These are phyloP conservation scores for Chrysoporthe cubensis DNA, from an alignment of 2,329 filamentous ascomycete genomes.

Conservation along the genomic window DNA sequence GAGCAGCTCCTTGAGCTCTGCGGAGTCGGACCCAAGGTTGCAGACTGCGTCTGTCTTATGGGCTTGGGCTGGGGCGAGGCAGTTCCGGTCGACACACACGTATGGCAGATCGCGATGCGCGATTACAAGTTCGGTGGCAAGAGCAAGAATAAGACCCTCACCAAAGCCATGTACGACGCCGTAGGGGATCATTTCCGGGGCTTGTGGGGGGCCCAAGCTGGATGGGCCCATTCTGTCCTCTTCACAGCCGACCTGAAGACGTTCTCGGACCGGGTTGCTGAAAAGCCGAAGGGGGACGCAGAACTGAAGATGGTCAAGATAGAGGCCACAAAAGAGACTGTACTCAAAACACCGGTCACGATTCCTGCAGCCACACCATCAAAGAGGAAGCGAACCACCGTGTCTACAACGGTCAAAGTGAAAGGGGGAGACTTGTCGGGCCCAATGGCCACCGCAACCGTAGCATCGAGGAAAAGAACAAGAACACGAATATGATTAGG, in stretches of 20 bases:
- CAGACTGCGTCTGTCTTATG: constrained; percentile 96
- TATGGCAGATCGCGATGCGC: constrained; percentile 96
- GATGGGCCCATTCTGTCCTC: constrained; percentile 96
- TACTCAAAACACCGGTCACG: neutral
- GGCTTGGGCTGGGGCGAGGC: constrained; percentile 94
- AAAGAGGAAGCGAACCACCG: constrained; percentile 29
- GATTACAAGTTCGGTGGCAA: constrained; percentile 90
- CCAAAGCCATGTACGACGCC: constrained; percentile 84
- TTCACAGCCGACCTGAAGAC: constrained; percentile 91
- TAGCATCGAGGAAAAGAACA: constrained; percentile 11
- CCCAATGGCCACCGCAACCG: neutral
- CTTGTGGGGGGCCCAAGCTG: constrained; percentile 91
- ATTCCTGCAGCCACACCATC: constrained; percentile 6
- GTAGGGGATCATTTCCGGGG: constrained; percentile 87
- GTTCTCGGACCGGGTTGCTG: constrained; percentile 69
- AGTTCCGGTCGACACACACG: constrained; percentile 95
- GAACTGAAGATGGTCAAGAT: constrained; percentile 33
- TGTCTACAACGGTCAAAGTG: constrained; percentile 27
- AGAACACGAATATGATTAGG: neutral
- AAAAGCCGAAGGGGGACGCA: constrained; percentile 30
- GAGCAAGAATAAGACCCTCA: constrained; percentile 79
- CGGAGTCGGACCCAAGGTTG: constrained; percentile 94
- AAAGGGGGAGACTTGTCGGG: constrained; percentile 17
- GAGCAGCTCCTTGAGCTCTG: constrained; percentile 76
- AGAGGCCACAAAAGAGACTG: constrained; percentile 34